phyloP scores from a whole-genome alignment of 2,329 filamentous ascomycete genomes.

The Acephala macrosclerotiorum region DNA sequence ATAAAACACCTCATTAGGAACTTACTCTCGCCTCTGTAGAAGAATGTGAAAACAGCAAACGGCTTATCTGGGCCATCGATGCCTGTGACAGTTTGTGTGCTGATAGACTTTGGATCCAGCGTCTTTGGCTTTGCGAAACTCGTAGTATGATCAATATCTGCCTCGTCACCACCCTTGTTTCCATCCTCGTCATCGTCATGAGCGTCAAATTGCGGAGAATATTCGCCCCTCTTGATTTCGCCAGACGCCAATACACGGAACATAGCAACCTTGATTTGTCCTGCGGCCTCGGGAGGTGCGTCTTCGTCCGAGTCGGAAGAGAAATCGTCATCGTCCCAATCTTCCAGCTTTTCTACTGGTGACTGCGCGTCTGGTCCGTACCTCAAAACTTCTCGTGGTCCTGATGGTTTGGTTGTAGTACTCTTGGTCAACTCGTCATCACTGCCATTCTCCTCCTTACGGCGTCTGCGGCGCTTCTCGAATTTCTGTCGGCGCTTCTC shows the following conservation, averaged over 20 bases:
- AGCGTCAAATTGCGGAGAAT: constrained; percentile 96
- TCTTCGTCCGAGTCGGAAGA: constrained; percentile 80
- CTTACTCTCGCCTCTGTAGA: constrained; percentile 94
- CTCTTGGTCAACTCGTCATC: constrained; percentile 53
- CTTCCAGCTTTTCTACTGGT: constrained; percentile 73
- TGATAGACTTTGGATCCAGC: constrained; percentile 95
- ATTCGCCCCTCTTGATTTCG: constrained; percentile 97
- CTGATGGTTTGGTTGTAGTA: constrained; percentile 33
- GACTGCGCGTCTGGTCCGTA: constrained; percentile 81
- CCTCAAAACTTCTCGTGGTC: constrained; percentile 67
- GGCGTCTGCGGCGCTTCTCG: constrained; percentile 70
- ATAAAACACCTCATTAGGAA: constrained; percentile 38
- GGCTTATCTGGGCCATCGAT: constrained; percentile 96
- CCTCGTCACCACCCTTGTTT: constrained; percentile 66
- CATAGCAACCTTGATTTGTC: constrained; percentile 97
- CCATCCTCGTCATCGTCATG: constrained; percentile 86
- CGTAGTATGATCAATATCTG: constrained; percentile 93
- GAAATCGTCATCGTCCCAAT: constrained; percentile 74
- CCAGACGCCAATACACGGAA: constrained; percentile 95
- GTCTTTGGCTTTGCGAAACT: constrained; percentile 98
- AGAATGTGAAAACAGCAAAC: constrained; percentile 96
- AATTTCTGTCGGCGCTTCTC: constrained; percentile 88
- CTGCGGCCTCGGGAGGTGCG: constrained; percentile 90
- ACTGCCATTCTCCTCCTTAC: constrained; percentile 59
- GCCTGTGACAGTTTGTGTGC: constrained; percentile 98